These are phyloP conservation scores for Chloris gayana DNA, from an alignment of 176 grass and related monocot species.

Conservation along the genomic window DNA sequence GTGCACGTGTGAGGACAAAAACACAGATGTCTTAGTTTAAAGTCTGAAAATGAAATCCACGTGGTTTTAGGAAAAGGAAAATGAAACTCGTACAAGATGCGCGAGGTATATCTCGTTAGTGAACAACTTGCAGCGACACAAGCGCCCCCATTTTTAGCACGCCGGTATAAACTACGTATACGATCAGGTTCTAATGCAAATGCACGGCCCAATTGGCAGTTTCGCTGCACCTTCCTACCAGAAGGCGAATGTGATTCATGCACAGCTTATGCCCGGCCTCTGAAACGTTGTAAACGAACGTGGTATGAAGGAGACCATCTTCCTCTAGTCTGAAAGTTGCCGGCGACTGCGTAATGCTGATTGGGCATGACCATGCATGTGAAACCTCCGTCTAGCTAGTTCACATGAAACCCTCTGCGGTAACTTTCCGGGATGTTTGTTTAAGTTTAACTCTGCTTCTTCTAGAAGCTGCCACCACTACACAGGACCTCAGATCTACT, in stretches of 20 bases:
- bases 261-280: neutral
- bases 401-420: neutral
- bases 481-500: neutral
- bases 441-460: neutral
- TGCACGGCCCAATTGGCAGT: neutral
- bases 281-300: neutral
- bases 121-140: no score
- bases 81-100: neutral
- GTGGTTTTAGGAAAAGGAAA: neutral
- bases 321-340: neutral
- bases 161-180: neutral
- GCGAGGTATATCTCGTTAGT: no score
- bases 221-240: neutral
- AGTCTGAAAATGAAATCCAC: conserved; percentile 18
- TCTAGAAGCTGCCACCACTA: neutral
- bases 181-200: neutral
- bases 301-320: neutral
- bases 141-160: no score
- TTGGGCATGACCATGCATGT: neutral
- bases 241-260: neutral
- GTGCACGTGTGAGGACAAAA: conserved; percentile 1
- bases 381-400: neutral
- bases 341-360: neutral
- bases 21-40: neutral
- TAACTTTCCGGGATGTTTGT: neutral